These are phyloP conservation scores for Aspergillus jensenii DNA, from an alignment of 2,329 filamentous ascomycete genomes.

Conservation along the genomic window DNA sequence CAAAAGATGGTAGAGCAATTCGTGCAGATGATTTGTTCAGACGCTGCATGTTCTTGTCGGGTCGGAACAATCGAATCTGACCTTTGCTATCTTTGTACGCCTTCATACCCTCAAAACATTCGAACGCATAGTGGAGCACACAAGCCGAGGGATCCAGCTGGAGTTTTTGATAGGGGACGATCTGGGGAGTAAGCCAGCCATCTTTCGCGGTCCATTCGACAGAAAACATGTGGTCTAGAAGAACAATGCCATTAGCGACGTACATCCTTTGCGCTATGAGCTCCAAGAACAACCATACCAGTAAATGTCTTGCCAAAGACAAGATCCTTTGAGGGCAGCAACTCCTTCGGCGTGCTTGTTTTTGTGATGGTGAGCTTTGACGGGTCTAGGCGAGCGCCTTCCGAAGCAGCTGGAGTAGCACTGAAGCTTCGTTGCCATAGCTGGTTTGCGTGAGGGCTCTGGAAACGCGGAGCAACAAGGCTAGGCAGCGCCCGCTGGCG, in stretches of 20 bases:
- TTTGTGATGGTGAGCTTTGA: constrained; percentile 71
- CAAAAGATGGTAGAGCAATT: constrained; percentile 89
- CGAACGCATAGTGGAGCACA: constrained; percentile 98
- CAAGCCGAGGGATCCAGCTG: constrained; percentile 93
- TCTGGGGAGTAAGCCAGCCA: constrained; percentile 81
- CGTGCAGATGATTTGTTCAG: constrained; percentile 88
- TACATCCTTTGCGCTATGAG: not conserved
- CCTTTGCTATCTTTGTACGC: constrained; percentile 88
- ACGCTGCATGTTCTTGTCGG: constrained; percentile 93
- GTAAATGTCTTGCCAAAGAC: constrained; percentile 91
- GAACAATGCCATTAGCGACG: constrained; percentile 19
- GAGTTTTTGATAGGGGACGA: constrained; percentile 94
- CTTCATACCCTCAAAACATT: constrained; percentile 99
- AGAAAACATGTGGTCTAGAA: constrained; percentile 89
- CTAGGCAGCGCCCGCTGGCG: constrained; percentile 30
- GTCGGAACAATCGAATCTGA: constrained; percentile 82
- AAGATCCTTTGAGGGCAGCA: constrained; percentile 74
- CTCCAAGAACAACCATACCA: constrained; percentile 52
- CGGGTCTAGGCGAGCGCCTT: constrained; percentile 70
- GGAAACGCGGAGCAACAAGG: constrained; percentile 25
- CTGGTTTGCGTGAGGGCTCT: constrained; percentile 28
- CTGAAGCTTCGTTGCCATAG: constrained; percentile 54
- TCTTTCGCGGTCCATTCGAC: constrained; percentile 85
- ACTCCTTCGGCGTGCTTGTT: constrained; percentile 71
- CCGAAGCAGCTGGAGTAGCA: constrained; percentile 29